These are phyloP conservation scores for Ochromonas danica DNA, from an alignment of 108 stramenopile genomes.

Conservation along the genomic window DNA sequence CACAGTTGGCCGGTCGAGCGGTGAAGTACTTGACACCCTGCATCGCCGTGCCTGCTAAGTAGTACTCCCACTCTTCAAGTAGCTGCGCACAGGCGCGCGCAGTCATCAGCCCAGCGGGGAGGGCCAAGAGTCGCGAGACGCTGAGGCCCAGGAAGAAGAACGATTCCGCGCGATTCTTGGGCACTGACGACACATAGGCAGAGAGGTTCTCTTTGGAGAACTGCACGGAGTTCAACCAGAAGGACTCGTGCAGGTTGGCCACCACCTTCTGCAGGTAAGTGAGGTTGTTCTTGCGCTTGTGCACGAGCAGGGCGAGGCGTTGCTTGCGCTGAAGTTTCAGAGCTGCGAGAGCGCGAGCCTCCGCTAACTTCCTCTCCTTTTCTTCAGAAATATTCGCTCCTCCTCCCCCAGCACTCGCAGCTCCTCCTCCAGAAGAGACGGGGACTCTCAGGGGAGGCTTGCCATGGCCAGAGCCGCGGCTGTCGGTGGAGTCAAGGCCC, in stretches of 20 bases:
- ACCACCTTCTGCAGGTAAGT: background rate
- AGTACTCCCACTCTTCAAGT: slow-evolving; percentile 34
- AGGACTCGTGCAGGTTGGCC: background rate
- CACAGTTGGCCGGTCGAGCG: background rate
- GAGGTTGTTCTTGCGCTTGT: slow-evolving; percentile 18
- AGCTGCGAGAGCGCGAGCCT: background rate
- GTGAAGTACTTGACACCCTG: slow-evolving; percentile 30
- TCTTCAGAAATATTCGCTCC: slow-evolving; percentile 3
- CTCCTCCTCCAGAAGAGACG: background rate
- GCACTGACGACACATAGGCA: background rate
- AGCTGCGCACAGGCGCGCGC: slow-evolving; percentile 28
- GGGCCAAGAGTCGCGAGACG: background rate
- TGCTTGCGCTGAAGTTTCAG: slow-evolving; percentile 33
- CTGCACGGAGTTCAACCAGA: slow-evolving; percentile 11
- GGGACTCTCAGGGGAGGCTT: too few relatives aligned
- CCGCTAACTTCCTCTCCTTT: background rate
- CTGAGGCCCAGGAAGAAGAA: slow-evolving; percentile 20
- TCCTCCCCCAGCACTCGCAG: background rate
- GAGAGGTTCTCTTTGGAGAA: background rate
- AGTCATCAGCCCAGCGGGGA: background rate
- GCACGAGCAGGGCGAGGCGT: background rate
- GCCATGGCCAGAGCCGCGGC: too few relatives aligned
- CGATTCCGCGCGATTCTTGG: background rate
- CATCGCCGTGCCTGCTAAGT: background rate
- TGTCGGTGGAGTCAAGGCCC: too few relatives aligned